Evolutionary conservation across 345 rosid species (phyloP), one percentile per base, ranked within the genome.

Genomic region (Carallia brachiata): DNA sequence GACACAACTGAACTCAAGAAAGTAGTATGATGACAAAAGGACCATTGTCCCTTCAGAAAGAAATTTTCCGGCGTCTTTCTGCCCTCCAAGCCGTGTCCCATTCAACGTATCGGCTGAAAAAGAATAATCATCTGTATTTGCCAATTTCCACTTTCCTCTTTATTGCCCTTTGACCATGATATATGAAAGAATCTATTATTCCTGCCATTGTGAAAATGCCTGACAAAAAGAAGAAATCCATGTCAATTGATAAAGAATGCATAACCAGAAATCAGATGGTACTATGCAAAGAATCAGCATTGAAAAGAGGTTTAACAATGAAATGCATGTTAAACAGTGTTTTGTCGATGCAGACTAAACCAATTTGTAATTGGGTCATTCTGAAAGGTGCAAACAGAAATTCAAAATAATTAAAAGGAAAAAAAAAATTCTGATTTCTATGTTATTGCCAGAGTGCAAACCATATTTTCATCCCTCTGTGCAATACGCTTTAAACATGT

Each of bases 121-220:
- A 12, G 12, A 44, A 44, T 10, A 27, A 27, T 72, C 39, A 77
- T 50, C 73, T 44, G 36, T 47, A 68, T 54, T 77, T 77, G 39
- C 77, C 77, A 17, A 77, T 50, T 52, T 68, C 74, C 23, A 52
- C 36, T 31, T 77, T 72, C 65, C 72, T 77, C 77, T 72, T 72
- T 32, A 77, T 77, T 53, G 68, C 80, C 47, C 31, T 72, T 64
- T 61, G 73, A 40, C 80, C 77, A 53, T 77, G 77, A 65, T 77
- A 69, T 12, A 77, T 34, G 19, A 64, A 77, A 4, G 80, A 72
- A 60, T 77, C 80, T 0, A 72, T 32, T 50, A 77, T 72, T 47
- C 80, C 80, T 17, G 80, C 77, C 5, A 77, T 34, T 0, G 77
- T 77, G 67, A 77, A 77, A 6, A 73, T 68, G 44, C 80, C 80